Base-by-base conservation (phyloP, 495 filamentous ascomycete genomes). In the Geoglossum glabrum region DNA sequence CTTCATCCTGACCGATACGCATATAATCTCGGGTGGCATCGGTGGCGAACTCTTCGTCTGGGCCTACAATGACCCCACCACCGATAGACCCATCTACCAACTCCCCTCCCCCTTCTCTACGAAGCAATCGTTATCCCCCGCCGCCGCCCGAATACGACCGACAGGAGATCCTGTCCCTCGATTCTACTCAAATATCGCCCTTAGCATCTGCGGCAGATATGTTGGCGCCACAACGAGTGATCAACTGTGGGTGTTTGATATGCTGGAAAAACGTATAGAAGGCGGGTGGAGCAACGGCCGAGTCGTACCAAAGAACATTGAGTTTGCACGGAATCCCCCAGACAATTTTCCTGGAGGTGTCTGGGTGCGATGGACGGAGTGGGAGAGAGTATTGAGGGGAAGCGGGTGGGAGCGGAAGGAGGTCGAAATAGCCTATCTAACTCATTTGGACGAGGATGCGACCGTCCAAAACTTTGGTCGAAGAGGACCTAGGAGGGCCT, bases 171-270 rank as follows among this genome's bases (percentile, higher is more conserved):
- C 56, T 10, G 57, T 65, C 46, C 58, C 62, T 15, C 59, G 65
- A 21, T 61, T 61, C 19, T 67, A 60, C 47, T 67, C 65, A 1
- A 54, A 57, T 9, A 36, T 67, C 40, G 60, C 65, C 8, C 55
- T 67, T 46, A 67, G 65, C n/a, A 59, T 51, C 1, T 63, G 64
- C 33, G 65, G 65, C 13, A 54, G 65, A 17, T 67, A 61, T 38
- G 57, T 67, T 2, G 65, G 61, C 17, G 65, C 65, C 0, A 62
- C 65, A 25, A 67, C 61, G 30, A 67, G 65, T 56, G 65, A 67
- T 23, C 64, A 67, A 33, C 38, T 67, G 11, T 65, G 67, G 59
- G 46, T 67, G 34, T 65, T 67, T 34, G 65, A 67, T 33, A 67
- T 67, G 65, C 57, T 67, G 11, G 57, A 62, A 10, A 67, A 67